These are phyloP conservation scores for Globisporangium cystogenes DNA, from an alignment of 352 stramenopile species.

Conservation along the genomic window DNA sequence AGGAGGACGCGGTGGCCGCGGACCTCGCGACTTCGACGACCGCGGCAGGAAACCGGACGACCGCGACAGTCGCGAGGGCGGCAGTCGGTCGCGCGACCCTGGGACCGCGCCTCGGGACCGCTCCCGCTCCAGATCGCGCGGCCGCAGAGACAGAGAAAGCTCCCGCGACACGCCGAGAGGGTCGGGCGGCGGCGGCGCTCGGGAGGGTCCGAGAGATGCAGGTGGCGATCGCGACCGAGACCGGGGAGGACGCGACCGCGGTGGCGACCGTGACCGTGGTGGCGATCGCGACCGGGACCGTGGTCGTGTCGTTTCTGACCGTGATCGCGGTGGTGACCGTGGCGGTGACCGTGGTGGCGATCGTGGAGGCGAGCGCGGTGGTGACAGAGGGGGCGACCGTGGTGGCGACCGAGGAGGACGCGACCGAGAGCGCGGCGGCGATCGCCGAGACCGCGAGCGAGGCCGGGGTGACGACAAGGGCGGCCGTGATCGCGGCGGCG, in stretches of 20 bases:
- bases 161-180: constrained; percentile 7
- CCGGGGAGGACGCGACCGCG: constrained; percentile 9
- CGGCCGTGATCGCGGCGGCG: constrained; percentile 18
- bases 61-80: constrained; percentile 18
- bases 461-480: constrained; percentile 26
- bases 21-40: constrained; percentile 32
- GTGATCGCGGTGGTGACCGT: constrained; percentile 9
- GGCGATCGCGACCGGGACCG: constrained; percentile 11
- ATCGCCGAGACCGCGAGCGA: constrained; percentile 17
- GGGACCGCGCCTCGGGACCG: constrained; percentile 34
- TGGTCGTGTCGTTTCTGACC: constrained; percentile 19
- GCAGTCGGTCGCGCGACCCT: constrained; percentile 25
- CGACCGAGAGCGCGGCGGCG: constrained; percentile 24
- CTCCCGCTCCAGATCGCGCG: constrained; percentile 45
- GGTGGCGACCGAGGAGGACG: constrained; percentile 10
- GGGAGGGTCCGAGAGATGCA: constrained; percentile 6
- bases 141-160: constrained; percentile 18
- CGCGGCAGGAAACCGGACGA: constrained; percentile 24
- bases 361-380: constrained; percentile 15
- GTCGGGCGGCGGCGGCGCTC: constrained; percentile 12
- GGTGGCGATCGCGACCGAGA: constrained; percentile 10
- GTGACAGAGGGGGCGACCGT: constrained; percentile 17
- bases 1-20: constrained; percentile 8
- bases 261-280: neutral
- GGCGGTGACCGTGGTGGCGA: neutral